Conservation (phyloP, 129 eudicot genomes). For the Helichrysum umbraculigerum region DNA sequence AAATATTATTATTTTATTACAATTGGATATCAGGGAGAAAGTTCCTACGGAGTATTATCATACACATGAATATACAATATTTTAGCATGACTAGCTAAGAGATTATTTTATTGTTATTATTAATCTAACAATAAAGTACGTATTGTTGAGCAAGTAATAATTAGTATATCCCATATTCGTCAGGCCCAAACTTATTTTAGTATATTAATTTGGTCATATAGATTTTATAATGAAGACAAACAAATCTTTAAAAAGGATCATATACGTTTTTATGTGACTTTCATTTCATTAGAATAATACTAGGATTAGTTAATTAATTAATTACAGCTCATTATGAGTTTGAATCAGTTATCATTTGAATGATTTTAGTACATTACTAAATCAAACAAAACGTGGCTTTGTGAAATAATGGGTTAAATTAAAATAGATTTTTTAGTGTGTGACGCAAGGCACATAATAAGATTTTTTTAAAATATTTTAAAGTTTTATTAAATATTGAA, state of each 20-base stretch:
- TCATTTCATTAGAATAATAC: no score
- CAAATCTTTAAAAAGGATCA: neutral
- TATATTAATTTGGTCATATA: neutral
- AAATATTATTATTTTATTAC: no score
- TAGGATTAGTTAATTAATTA: neutral
- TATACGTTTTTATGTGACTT: neutral
- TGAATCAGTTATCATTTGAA: neutral
- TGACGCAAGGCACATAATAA: no score
- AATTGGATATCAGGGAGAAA: no score
- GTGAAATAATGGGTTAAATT: neutral
- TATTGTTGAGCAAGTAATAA: neutral
- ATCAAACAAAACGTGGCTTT: conserved; percentile 1
- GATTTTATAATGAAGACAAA: neutral
- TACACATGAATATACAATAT: neutral
- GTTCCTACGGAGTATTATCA: neutral
- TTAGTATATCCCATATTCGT: neutral
- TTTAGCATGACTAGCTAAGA: neutral
- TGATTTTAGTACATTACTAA: no score
- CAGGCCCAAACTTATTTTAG: neutral
- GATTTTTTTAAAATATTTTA: no score
- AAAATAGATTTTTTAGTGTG: no score
- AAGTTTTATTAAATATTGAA: no score
- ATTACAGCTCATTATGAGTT: neutral
- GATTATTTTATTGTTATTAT: no score
- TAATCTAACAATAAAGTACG: no score